Evolutionary conservation across 2,329 filamentous ascomycete species (phyloP), one percentile per base, ranked within the genome.

Genomic region (Curvularia sp.): DNA sequence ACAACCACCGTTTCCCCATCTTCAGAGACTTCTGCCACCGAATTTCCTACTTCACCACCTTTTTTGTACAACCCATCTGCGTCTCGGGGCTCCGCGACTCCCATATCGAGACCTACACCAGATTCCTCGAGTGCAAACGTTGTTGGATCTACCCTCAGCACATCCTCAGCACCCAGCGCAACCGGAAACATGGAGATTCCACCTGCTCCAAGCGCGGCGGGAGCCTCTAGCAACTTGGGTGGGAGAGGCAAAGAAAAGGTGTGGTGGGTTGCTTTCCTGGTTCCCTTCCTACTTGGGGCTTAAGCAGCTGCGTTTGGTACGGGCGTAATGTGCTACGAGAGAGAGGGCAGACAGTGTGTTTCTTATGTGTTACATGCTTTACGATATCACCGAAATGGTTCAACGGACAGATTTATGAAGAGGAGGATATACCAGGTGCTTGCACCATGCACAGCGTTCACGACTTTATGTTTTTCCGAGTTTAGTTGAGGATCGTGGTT

Each of bases 221-320:
- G 66, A 8, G 60, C 60, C 5, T 56, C 61, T 5, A 58, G 46
- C 5, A 39, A 46, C 8, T 5, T 64, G 10, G 52, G 51, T 18
- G 24, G 49, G 1, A 57, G 49, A 28, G 55, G 50, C 1, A 70
- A 68, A 22, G 71, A 74, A 51, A 61, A 51, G 46, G 72, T 75
- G 0, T 75, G 73, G 72, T 75, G 73, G 73, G 41, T 75, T 8
- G 54, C 65, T 1, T 72, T 75, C 44, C 44, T 74, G 5, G 28
- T 69, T 8, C 64, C 66, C 22, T 26, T 67, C 1, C 8, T 72
- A 7, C 35, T 68, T 2, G 18, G 46, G 28, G 48, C 12, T 12
- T 58, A 35, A 5, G 4, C 12, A 33, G 12, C 18, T n/a, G 9
- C 4, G 5, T 31, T 26, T 46, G 10, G 3, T 28, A 28, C 28